Conservation (phyloP, 331 rosid genomes). For the Arachis monticola region DNA sequence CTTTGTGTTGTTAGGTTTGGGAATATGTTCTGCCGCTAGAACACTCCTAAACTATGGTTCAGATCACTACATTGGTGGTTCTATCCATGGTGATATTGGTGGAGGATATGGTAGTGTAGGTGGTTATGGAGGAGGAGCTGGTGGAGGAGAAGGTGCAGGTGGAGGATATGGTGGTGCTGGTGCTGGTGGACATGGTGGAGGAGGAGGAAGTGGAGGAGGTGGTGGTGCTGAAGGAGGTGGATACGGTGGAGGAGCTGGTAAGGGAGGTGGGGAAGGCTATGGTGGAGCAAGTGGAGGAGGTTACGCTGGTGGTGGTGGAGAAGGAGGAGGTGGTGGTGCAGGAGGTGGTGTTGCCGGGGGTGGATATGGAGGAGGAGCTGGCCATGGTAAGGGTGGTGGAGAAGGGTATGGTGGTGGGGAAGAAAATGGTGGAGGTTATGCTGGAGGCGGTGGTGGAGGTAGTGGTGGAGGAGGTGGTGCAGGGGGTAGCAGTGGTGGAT, state of each 20-base stretch:
- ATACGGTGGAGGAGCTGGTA: conserved; percentile 41
- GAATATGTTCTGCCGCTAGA: conserved; percentile 53
- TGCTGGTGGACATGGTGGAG: conserved; percentile 41
- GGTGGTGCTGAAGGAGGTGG: conserved; percentile 41
- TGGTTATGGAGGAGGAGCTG: conserved; percentile 38
- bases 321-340: conserved; percentile 40
- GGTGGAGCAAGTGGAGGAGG: conserved; percentile 40
- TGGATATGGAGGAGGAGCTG: conserved; percentile 26
- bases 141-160: conserved; percentile 34
- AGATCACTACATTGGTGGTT: conserved; percentile 20
- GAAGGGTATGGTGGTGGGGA: conserved; percentile 4
- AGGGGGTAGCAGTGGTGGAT: conserved; percentile 34
- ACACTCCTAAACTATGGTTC: conserved; percentile 41
- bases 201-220: conserved; percentile 42
- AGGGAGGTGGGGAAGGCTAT: neutral
- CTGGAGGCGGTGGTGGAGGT: conserved; percentile 22
- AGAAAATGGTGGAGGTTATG: neutral
- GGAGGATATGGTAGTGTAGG: neutral
- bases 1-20: conserved; percentile 43
- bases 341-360: conserved; percentile 32
- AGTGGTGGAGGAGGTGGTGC: conserved; percentile 19
- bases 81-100: conserved; percentile 27
- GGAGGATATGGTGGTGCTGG: conserved; percentile 27
- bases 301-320: conserved; percentile 28
- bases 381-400: neutral